Evolutionary conservation across 2,329 filamentous ascomycete genomes (phyloP).

Genomic region (Penicillium sp.): DNA sequence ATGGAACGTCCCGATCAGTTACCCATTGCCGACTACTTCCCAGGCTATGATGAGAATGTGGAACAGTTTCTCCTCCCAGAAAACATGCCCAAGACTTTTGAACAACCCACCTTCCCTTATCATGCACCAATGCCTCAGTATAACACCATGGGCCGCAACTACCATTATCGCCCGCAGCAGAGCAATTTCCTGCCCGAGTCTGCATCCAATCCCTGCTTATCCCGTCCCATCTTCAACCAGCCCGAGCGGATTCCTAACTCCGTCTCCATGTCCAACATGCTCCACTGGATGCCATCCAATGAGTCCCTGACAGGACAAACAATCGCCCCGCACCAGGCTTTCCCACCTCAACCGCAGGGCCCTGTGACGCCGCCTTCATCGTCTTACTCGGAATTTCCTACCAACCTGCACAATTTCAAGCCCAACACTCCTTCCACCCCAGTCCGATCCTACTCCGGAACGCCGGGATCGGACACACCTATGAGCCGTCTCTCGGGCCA

Average conservation of each 20-base stretch:
- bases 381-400: slow-evolving; percentile 39
- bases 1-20: slow-evolving; percentile 37
- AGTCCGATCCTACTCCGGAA: slow-evolving; percentile 36
- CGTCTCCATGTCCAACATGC: slow-evolving; percentile 39
- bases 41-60: slow-evolving; percentile 39
- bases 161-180: slow-evolving; percentile 35
- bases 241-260: slow-evolving; percentile 35
- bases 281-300: slow-evolving; percentile 36
- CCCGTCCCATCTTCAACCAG: slow-evolving; percentile 40
- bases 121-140: slow-evolving; percentile 38
- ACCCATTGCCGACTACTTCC: slow-evolving; percentile 36
- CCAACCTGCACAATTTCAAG: slow-evolving; percentile 35
- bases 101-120: slow-evolving; percentile 33
- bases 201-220: slow-evolving; percentile 39
- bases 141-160: slow-evolving; percentile 35
- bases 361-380: slow-evolving; percentile 40
- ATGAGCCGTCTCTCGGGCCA: slow-evolving; percentile 37
- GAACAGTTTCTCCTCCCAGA: slow-evolving; percentile 41
- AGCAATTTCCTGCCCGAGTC: slow-evolving; percentile 39
- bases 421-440: slow-evolving; percentile 39
- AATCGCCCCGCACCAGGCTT: slow-evolving; percentile 38
- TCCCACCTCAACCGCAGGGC: slow-evolving; percentile 15
- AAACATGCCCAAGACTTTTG: slow-evolving; percentile 38
- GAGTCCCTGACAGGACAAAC: slow-evolving; percentile 38
- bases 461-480: slow-evolving; percentile 36